Conservation (phyloP, 179 eudicot genomes). For the Beta lomatogona region DNA sequence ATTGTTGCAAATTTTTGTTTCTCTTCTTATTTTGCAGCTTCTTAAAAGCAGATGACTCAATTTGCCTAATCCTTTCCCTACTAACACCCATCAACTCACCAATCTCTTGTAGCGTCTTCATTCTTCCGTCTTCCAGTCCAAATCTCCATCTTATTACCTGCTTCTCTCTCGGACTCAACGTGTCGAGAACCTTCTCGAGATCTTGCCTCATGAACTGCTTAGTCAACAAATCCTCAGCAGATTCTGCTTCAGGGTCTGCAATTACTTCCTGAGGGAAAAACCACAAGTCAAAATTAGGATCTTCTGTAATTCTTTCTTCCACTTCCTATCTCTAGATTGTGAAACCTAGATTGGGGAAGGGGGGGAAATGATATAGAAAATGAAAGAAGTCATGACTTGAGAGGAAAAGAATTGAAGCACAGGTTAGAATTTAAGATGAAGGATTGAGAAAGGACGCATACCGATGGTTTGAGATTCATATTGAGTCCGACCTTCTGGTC, state of each 20-base stretch:
- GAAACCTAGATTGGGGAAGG: no score
- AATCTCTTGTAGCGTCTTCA: slow-evolving; percentile 89
- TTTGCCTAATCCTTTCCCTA: slow-evolving; percentile 89
- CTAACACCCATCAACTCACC: slow-evolving; percentile 94
- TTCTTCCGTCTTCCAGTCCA: slow-evolving; percentile 85
- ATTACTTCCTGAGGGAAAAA: slow-evolving; percentile 58
- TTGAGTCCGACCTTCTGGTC: slow-evolving; percentile 79
- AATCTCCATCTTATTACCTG: slow-evolving; percentile 79
- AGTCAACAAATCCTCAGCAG: slow-evolving; percentile 60
- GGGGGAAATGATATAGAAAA: no score
- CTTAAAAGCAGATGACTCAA: slow-evolving; percentile 73
- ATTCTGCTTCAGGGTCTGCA: slow-evolving; percentile 72
- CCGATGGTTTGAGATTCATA: slow-evolving; percentile 74
- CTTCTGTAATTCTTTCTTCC: no score
- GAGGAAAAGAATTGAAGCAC: background rate
- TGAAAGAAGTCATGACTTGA: background rate
- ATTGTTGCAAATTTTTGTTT: slow-evolving; percentile 66
- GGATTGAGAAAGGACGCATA: slow-evolving; percentile 30
- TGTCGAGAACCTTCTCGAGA: slow-evolving; percentile 70
- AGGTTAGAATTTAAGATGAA: background rate
- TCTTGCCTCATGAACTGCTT: slow-evolving; percentile 80
- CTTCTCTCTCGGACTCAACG: slow-evolving; percentile 64
- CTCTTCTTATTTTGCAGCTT: slow-evolving; percentile 81
- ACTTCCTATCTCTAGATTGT: no score
- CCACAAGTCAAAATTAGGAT: background rate